Evolutionary conservation across 129 eudicot species (phyloP), one percentile per base, ranked within the genome.

Genomic region (Flaveria linearis): DNA sequence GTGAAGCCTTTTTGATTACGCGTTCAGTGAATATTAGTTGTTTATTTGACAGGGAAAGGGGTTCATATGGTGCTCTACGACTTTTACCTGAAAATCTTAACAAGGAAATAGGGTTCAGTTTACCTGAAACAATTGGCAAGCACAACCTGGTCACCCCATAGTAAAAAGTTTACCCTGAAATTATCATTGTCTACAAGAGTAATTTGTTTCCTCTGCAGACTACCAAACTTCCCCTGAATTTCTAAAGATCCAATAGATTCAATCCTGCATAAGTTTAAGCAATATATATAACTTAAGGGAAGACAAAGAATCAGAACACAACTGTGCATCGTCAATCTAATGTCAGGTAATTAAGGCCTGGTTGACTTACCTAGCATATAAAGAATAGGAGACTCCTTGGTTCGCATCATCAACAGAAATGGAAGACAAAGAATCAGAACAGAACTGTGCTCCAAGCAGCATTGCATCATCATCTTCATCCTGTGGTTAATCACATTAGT

Each of bases 401-500:
- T 83, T 80, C 22, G 83, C 92, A 53, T 88, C 86, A 75, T 87
- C 89, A 42, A 75, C 85, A 70, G 97, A 91, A 78, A 94, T 74
- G 45, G 97, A 84, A 77, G 96, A 84, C 76, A 94, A 87, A 17
- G 93, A 84, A 83, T 94, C 99, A 36, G 93, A 87, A 71, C 93
- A 94, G 56, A 91, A 94, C 56, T 94, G 96, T 69, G 99, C 99
- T 76, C 84, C 92, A 64, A 94, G 76, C 52, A 94, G 87, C 91
- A 94, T 89, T 28, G 99, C 99, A 76, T 94, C 99, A 87, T 94
- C 92, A 77, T 94, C 96, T 84, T 89, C 91, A 83, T 94, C 99
- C 99, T 94, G 85, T 84, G 53, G 62, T 47, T 33, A 36, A 61
- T 62, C 71, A 70, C 77, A 30, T 72, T 49, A 1, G 82, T 56